Base-by-base conservation (phyloP, 495 filamentous ascomycete genomes). In the Geopyxis carbonaria region DNA sequence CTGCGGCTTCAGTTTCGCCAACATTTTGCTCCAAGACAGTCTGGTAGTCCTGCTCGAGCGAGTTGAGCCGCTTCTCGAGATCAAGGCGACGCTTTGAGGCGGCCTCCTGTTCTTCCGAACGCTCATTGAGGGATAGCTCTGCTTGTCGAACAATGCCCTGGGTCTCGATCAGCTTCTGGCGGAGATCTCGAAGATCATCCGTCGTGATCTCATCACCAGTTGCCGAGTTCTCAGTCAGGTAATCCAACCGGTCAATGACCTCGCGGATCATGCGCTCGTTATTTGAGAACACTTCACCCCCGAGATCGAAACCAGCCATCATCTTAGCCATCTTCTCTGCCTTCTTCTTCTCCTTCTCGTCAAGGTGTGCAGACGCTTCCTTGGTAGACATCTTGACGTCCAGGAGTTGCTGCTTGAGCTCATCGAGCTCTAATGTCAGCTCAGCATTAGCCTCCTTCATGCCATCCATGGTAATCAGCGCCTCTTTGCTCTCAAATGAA, bases 281-380 rank as follows among this genome's bases (percentile, higher is more conserved):
- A 24, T 83, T 78, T 29, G 80, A 89, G 60, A 94, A 85, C 11
- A 83, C 72, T 39, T 94, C 85, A 15, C 74, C 78, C 25, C 80
- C 84, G 22, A 94, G 70, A 53, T 95, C 86, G 45, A 97, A 94
- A 4, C 87, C 81, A 34, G 89, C 87, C 87, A 97, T 93, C 89
- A 97, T 97, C 70, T 93, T 82, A 20, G 89, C 89, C 89, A 97
- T 97, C 57, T 84, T 83, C 63, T 95, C 89, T 4, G 82, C 81
- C 66, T 95, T 97, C 66, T 84, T 86, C 67, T 83, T 86, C 60
- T 95, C 89, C 65, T 95, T 97, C 61, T 94, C 89, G 49, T 94
- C 85, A 2, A 87, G 56, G 10, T 76, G 77, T 1, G 81, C 81
- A 21, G 72, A 77, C 3, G 81, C 92, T 61, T 94, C 91, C 64